Conservation (phyloP, 768 basidiomycete species). For the Mycena albidolilacea region DNA sequence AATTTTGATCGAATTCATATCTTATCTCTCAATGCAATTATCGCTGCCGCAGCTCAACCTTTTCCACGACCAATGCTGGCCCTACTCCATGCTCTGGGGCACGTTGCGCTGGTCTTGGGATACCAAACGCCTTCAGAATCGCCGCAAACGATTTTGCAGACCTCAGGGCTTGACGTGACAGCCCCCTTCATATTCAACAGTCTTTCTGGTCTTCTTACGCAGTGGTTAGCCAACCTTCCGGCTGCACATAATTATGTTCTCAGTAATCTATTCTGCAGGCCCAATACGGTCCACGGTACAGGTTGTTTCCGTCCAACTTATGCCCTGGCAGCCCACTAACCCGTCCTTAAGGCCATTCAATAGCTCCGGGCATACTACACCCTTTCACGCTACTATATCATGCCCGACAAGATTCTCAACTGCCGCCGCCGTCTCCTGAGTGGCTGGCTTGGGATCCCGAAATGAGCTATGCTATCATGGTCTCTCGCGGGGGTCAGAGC, state of each 20-base stretch:
- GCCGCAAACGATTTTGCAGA: conserved; percentile 1
- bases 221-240: conserved; percentile 26
- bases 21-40: neutral
- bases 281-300: conserved; percentile 37
- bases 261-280: conserved; percentile 11
- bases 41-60: neutral
- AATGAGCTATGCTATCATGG: conserved; percentile 45
- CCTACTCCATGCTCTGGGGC: conserved; percentile 4
- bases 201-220: conserved; percentile 37
- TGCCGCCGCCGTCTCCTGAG: conserved; percentile 42
- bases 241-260: neutral
- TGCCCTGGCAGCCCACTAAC: neutral
- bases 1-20: neutral
- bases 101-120: neutral
- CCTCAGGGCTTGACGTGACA: conserved; percentile 21
- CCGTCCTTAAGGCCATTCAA: conserved; percentile 41
- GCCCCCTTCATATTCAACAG: conserved; percentile 40
- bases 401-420: conserved; percentile 38
- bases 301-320: conserved; percentile 2
- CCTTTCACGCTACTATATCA: conserved; percentile 44
- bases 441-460: conserved; percentile 47
- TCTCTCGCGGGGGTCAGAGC: conserved; percentile 32
- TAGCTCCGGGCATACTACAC: conserved; percentile 39
- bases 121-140: neutral
- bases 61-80: neutral